Evolutionary conservation across 352 stramenopile genomes (phyloP).

Genomic region (Blastocystis hominis): DNA sequence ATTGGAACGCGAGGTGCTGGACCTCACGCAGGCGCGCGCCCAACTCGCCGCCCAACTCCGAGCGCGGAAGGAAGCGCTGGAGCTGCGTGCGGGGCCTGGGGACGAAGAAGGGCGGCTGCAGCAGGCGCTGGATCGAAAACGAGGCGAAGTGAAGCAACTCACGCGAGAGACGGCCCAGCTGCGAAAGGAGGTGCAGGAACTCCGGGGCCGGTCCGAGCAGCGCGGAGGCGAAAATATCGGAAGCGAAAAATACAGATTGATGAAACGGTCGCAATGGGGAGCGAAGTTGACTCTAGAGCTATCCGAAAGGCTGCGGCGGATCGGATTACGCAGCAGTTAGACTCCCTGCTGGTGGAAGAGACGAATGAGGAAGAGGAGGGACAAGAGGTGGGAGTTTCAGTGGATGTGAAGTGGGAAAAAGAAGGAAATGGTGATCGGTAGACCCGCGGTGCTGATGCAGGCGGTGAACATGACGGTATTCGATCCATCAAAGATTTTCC

Average conservation of each 20-base stretch:
- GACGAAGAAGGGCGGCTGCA: not conserved
- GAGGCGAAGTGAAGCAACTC: not conserved
- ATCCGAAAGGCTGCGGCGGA: not conserved
- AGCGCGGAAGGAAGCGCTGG: not conserved
- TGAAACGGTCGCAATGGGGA: not conserved
- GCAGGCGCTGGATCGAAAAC: not conserved
- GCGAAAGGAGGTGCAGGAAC: slow-evolving; percentile 9
- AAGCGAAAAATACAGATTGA: not conserved
- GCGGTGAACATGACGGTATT: not conserved
- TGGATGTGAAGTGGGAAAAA: not conserved
- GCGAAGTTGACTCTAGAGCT: not conserved
- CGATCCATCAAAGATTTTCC: not conserved
- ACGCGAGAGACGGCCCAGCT: not conserved
- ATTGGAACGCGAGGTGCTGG: not conserved
- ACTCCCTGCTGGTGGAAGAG: not conserved
- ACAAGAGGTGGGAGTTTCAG: not conserved
- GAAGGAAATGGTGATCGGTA: not conserved
- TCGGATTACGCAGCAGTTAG: not conserved
- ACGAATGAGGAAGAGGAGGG: not conserved
- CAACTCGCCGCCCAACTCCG: not conserved
- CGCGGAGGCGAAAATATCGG: not conserved
- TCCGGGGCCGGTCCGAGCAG: not conserved
- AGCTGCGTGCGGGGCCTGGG: not conserved
- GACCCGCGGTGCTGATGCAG: not conserved
- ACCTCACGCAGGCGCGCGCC: not conserved